phyloP scores from a whole-genome alignment of 805 yeast genomes.

The Yarrowia bubula region DNA sequence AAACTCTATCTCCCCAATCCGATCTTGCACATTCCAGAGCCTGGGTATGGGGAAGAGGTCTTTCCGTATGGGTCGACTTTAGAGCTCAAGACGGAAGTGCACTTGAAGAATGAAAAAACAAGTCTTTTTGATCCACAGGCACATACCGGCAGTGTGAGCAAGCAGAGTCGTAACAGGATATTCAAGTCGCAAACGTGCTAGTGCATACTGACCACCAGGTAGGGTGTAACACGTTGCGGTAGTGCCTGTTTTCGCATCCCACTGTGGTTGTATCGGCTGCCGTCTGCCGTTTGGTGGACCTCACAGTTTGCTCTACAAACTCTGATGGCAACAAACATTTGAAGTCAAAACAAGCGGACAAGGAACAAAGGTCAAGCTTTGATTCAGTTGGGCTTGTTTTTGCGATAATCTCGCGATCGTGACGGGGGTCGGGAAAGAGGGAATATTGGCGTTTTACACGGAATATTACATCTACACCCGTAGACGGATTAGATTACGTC shows the following conservation, averaged over 20 bases:
- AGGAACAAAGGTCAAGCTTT: neutral
- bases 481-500: neutral
- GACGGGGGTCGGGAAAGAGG: neutral
- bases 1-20: neutral
- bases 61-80: slow-evolving; percentile 21
- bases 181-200: too few relatives aligned
- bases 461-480: too few relatives aligned
- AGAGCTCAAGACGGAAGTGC: slow-evolving; percentile 22
- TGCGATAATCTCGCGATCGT: neutral
- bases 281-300: neutral
- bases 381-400: neutral
- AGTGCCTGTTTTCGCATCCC: too few relatives aligned
- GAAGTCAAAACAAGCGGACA: slow-evolving; percentile 5
- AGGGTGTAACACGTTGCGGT: too few relatives aligned
- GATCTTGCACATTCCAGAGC: neutral
- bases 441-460: too few relatives aligned
- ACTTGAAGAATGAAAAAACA: neutral
- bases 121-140: neutral
- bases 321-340: neutral
- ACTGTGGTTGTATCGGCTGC: neutral
- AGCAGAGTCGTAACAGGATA: neutral
- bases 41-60: neutral
- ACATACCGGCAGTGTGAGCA: neutral
- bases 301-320: neutral
- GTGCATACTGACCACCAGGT: too few relatives aligned